Percentiles rank a stretch among this genome's conserved stretches.
Evolutionary conservation across 2,329 filamentous ascomycete species (phyloP).

Genomic region (Fusarium sp.): DNA sequence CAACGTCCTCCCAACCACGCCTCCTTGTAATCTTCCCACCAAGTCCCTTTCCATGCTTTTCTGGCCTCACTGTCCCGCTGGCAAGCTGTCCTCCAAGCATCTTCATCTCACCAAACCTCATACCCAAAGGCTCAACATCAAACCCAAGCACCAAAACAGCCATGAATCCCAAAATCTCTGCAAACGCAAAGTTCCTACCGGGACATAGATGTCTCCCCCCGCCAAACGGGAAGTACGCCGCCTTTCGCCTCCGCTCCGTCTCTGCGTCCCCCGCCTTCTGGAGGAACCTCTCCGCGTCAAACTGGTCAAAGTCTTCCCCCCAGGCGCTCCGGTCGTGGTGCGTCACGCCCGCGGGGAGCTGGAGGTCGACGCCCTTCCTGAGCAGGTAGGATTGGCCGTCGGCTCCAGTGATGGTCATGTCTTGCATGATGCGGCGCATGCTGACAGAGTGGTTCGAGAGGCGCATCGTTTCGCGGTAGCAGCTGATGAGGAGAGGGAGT

Average conservation of each 20-base stretch:
- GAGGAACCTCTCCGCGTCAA: slow-evolving; percentile 41
- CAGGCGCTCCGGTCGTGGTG: slow-evolving; percentile 38
- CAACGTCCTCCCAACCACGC: slow-evolving; percentile 26
- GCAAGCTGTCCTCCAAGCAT: slow-evolving; percentile 27
- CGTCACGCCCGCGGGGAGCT: slow-evolving; percentile 39
- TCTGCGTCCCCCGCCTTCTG: slow-evolving; percentile 2
- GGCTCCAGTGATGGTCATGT: slow-evolving; percentile 49
- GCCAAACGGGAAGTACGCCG: slow-evolving; percentile 46
- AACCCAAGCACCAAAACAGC: slow-evolving; percentile 45
- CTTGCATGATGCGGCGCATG: slow-evolving; percentile 53
- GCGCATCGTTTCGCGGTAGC: slow-evolving; percentile 58
- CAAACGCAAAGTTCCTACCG: slow-evolving; percentile 47
- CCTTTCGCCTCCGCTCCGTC: slow-evolving; percentile 30
- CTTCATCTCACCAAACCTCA: slow-evolving; percentile 29
- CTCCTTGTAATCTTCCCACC: slow-evolving; percentile 25
- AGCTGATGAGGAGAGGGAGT: slow-evolving; percentile 56
- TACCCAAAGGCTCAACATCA: slow-evolving; percentile 39
- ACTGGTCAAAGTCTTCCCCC: slow-evolving; percentile 35
- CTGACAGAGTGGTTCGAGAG: slow-evolving; percentile 51
- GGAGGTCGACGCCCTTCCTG: slow-evolving; percentile 44
- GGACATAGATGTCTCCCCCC: slow-evolving; percentile 49
- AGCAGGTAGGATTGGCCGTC: slow-evolving; percentile 43
- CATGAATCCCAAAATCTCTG: slow-evolving; percentile 47
- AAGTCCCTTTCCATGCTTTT: slow-evolving; percentile 29
- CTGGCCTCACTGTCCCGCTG: slow-evolving; percentile 27